These are phyloP conservation scores for Annona cherimola DNA, from an alignment of 164 flowering plant species.

Conservation along the genomic window DNA sequence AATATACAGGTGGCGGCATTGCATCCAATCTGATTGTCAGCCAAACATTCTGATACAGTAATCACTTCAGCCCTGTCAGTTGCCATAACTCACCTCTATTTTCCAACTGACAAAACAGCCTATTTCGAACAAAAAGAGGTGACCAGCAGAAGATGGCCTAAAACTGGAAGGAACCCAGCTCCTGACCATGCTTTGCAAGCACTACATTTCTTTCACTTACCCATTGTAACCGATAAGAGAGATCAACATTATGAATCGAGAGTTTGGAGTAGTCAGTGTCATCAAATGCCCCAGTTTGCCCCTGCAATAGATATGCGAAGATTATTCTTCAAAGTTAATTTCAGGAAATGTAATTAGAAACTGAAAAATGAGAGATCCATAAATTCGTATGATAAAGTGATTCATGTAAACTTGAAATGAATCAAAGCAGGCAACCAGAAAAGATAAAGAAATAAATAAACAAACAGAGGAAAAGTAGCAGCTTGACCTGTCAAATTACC, in stretches of 20 bases:
- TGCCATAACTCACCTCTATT: background rate
- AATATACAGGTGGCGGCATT: background rate
- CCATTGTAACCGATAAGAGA: constrained; percentile 84
- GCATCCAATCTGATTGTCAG: background rate
- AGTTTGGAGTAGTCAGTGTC: constrained; percentile 49
- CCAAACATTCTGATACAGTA: background rate
- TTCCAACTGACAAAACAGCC: background rate
- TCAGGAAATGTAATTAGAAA: too few species aligned
- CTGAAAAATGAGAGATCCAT: too few species aligned
- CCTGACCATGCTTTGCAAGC: constrained; percentile 55
- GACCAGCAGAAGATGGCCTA: constrained; percentile 9
- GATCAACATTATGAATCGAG: constrained; percentile 70
- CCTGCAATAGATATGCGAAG: constrained; percentile 35
- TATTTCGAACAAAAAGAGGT: background rate
- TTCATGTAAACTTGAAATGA: too few species aligned
- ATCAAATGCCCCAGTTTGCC: constrained; percentile 21
- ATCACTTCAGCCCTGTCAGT: background rate
- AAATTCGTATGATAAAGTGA: too few species aligned
- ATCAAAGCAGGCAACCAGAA: too few species aligned
- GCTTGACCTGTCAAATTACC: too few species aligned
- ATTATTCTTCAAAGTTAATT: background rate
- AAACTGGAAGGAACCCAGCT: constrained; percentile 67
- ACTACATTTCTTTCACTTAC: constrained; percentile 47
- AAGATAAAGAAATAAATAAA: too few species aligned
- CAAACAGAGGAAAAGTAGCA: too few species aligned